Evolutionary conservation across 257 asterid species (phyloP), one percentile per base, ranked within the genome.

Genomic region (Nicotiana obtusifolia): DNA sequence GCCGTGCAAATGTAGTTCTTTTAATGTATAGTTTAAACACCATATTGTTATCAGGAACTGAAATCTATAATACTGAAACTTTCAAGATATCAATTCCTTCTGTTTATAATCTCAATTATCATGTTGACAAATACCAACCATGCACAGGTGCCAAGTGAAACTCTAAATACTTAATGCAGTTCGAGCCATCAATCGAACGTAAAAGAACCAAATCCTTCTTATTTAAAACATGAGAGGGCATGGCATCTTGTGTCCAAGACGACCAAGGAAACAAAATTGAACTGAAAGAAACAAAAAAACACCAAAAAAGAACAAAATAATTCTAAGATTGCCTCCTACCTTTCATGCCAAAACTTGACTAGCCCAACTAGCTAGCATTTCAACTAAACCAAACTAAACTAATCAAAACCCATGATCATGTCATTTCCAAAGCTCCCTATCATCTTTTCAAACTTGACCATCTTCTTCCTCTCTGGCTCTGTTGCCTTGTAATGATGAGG

Each of bases 401-500:
- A 71, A 71, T 71, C 86, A 78, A 84, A 83, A 24, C 64, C 85
- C 81, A 80, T 80, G 80, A 78, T 82, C 91, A 88, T 65, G 47
- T 80, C 85, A 44, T 71, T 87, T 49, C 86, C 89, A 76, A 82
- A 77, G 80, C 65, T 67, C 87, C 86, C 84, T 64, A 89, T 81
- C 67, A 62, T 79, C 31, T 2, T 28, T 28, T 28, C 31, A 28
- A 28, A 28, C 3, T 28, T 28, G 31, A 28, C 31, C 31, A 9
- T 11, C 14, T 47, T 47, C 53, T 22, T 37, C 57, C 73, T 44
- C 76, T 47, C 53, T 47, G 14, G 53, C 53, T 47, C 15, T 47
- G 53, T 47, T 47, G 53, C 53, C 53, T 47, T 47, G n/a, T 49
- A 77, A 15, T 91, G 90, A 15, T 91, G 91, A 3, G 92, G 92